Base-by-base conservation (phyloP, 73 alveolate species). In the Uronychia setigera region DNA sequence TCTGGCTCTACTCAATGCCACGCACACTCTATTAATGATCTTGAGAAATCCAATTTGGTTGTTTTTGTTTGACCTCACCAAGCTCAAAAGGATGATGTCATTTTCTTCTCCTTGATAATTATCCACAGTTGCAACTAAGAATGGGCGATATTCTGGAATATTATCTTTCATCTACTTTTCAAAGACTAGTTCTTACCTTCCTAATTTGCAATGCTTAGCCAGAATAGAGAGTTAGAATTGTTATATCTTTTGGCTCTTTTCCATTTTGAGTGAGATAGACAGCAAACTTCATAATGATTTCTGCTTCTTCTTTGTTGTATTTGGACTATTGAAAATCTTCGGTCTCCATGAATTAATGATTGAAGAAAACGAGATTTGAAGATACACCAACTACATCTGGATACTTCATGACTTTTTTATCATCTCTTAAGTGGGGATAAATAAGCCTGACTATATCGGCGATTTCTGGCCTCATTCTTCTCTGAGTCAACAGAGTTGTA, bases 81-180 rank as follows among this genome's bases (percentile, higher is more conserved):
- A 87, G 60, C 97, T 90, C 58, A 96, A 58, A 27, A 96, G 74
- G 35, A 96, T 93, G 25, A 96, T 92, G 60, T 96, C 99, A 90
- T 92, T 94, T 92, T 96, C 99, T 86, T 96, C 99, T 75, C 99
- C 99, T 88, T 96, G 92, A 77, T 89, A 96, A 85, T 96, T 96
- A 88, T 96, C 99, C 1, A 96, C 97, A 35, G 97, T 92, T 26
- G 90, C 77, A 0, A 96, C 67, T 46, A 46, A 46, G 67, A 11
- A 46, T n/a, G n/a, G n/a, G n/a, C n/a, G n/a, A n/a, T n/a, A n/a
- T n/a, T n/a, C n/a, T n/a, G n/a, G n/a, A n/a, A n/a, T n/a, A n/a
- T n/a, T n/a, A n/a, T n/a, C 96, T 85, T 88, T 96, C 14, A 96
- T 59, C 34, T 82, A 13, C 29, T 31, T 0, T 26, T 83, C 29